Evolutionary conservation across 1,284 basidiomycete species (phyloP), one percentile per base, ranked within the genome.

Genomic region (Rhodotorula sp.): DNA sequence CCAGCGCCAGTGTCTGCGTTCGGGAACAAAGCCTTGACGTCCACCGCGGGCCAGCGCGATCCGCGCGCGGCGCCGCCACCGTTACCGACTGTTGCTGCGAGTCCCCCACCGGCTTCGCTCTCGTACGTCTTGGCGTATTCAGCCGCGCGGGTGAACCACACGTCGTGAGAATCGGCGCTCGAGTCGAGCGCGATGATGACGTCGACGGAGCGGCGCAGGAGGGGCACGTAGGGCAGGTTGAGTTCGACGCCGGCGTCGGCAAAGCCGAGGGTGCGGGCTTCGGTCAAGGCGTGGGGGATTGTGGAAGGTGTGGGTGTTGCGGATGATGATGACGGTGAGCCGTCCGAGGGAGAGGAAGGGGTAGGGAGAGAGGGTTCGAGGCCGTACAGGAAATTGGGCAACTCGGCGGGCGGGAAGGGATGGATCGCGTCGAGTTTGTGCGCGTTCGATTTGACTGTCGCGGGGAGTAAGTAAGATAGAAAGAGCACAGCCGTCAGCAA

Each of bases 131-230:
- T 75, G 5, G 83, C 83, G 58, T 82, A 80, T 62, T 83, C 80
- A 76, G 82, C 80, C 29, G 83, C 83, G 7, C 82, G 79, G 59
- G 79, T 80, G 75, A 84, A 84, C 83, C 83, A 84, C 3, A 83
- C 72, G 64, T 83, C 82, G 73, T 84, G 83, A 18, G 80, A 81
- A 71, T 84, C 83, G 10, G 83, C 83, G 58, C 80, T 81, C 20
- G 83, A 83, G 69, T 84, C 83, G 15, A 84, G 78, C 20, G 83
- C 82, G 60, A 84, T 81, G 43, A 84, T 80, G 66, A 83, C 81
- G 73, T 84, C 83, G 26, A 46, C 54, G 15, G 43, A 82, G 76
- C 49, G 83, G n/a, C 67, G 57, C 39, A 68, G 52, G 39, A 68
- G 52, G 8, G 62, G 65, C 6, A 83, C 82, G 69, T 83, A 84